Evolutionary conservation across 129 eudicot species (phyloP).

Genomic region (Escallonia herrerae): DNA sequence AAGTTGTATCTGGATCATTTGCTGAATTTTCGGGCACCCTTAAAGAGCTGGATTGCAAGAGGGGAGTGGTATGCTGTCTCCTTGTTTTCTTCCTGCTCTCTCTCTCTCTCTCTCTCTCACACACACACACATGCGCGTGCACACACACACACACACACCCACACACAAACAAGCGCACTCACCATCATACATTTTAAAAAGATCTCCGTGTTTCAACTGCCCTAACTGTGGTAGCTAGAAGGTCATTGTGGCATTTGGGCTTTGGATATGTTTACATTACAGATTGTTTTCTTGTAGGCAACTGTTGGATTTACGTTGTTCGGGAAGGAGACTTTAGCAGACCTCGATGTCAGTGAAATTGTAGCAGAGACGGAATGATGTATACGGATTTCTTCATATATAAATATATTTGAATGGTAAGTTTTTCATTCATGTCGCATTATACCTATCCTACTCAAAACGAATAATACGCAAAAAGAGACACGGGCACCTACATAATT

Average conservation of each 20-base stretch:
- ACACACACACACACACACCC: not conserved
- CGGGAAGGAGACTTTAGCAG: constrained; percentile 81
- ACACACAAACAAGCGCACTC: too few species aligned
- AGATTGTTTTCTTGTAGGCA: constrained; percentile 45
- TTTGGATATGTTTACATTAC: too few species aligned
- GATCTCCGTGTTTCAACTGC: not conserved
- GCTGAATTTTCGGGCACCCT: constrained; percentile 77
- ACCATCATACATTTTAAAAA: not conserved
- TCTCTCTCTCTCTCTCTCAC: not conserved
- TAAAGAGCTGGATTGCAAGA: constrained; percentile 59
- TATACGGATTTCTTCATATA: not conserved
- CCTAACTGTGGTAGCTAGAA: not conserved
- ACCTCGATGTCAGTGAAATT: constrained; percentile 49
- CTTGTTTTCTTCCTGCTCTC: not conserved
- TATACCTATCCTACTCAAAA: not conserved
- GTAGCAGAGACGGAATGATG: constrained; percentile 35
- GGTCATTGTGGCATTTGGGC: not conserved
- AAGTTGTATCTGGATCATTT: constrained; percentile 73
- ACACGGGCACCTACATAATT: not conserved
- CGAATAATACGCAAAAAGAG: not conserved
- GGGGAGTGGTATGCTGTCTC: constrained; percentile 48
- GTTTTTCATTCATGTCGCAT: constrained; percentile 3
- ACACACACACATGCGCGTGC: too few species aligned
- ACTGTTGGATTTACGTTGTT: constrained; percentile 72
- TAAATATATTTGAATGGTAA: constrained; percentile 20